Base-by-base conservation (phyloP, 2,329 filamentous ascomycete species). In the Stromatinia cepivora region DNA sequence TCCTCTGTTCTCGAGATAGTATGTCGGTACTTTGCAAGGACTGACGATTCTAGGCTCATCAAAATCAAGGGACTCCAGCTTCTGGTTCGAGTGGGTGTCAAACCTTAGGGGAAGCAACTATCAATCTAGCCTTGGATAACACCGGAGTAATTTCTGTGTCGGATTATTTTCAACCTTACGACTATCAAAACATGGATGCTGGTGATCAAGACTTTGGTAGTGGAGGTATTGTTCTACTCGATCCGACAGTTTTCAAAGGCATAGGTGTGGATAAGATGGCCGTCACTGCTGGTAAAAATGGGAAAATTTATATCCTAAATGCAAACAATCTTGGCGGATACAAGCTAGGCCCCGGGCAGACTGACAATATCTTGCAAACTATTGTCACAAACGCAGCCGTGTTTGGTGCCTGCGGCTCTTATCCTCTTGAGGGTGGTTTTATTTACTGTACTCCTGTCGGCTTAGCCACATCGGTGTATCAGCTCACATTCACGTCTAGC, bases 131-230 rank as follows among this genome's bases (percentile, higher is more conserved):
- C 0, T 74, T 82, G 20, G 59, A 71, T 42, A 54, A 28, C 20
- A 74, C 71, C 15, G 78, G 76, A 5, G 76, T 75, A 22, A 65
- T 81, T 17, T 73, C 75, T 10, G 62, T 80, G 9, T 71, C 75
- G 34, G 81, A 82, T 68, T 83, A 81, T 70, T 83, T 82, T 70
- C 77, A 82, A 72, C 80, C 81, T 0, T 81, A 78, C 69, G 80
- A 82, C 67, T 81, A 82, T 20, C 45, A 50, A 46, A 75, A 77
- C 42, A 73, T 81, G 67, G 79, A 81, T 71, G 78, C 78, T 15
- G 80, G 77, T 25, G 80, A 82, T 65, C 77, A 79, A 69, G 81
- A 82, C 70, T 76, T 82, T 61, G 81, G 80, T 5, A 75, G 79
- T 2, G 77, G 78, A 22, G 79, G 79, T 2, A 68, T 81, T 10